Percentiles rank a stretch among this genome's conserved stretches.
phyloP scores from a whole-genome alignment of 768 basidiomycete genomes.

The Boletus edulis region DNA sequence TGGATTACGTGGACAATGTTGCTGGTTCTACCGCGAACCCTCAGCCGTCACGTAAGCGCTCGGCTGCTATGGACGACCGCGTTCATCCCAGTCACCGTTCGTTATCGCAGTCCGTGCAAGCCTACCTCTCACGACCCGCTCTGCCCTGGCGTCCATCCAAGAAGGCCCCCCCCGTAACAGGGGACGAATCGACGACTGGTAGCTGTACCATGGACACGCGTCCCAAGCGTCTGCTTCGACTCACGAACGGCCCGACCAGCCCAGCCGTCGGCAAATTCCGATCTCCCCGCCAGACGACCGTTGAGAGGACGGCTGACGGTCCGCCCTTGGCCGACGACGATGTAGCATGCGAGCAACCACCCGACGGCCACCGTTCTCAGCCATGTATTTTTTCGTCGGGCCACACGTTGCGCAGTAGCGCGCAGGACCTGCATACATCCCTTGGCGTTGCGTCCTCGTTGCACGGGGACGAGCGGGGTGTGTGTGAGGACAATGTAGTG shows the following conservation, averaged over 20 bases:
- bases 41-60: conserved; percentile 20
- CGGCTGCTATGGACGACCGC: background rate
- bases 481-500: too few relatives aligned
- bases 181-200: background rate
- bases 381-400: background rate
- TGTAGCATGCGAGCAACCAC: background rate
- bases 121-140: conserved; percentile 36
- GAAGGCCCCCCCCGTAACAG: background rate
- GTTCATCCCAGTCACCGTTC: conserved; percentile 37
- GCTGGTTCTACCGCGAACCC: conserved; percentile 16
- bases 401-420: too few relatives aligned
- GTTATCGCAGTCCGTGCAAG: conserved; percentile 47
- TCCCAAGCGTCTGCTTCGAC: conserved; percentile 2
- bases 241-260: background rate
- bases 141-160: background rate
- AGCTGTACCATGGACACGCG: background rate
- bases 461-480: too few relatives aligned
- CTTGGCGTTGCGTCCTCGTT: too few relatives aligned
- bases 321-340: background rate
- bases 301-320: background rate
- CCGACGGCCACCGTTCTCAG: background rate
- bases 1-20: conserved; percentile 10
- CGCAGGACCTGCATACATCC: too few relatives aligned
- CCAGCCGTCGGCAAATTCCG: background rate
- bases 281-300: background rate